phyloP scores from a whole-genome alignment of 306 rosid genomes.

The Luffa aegyptiaca region DNA sequence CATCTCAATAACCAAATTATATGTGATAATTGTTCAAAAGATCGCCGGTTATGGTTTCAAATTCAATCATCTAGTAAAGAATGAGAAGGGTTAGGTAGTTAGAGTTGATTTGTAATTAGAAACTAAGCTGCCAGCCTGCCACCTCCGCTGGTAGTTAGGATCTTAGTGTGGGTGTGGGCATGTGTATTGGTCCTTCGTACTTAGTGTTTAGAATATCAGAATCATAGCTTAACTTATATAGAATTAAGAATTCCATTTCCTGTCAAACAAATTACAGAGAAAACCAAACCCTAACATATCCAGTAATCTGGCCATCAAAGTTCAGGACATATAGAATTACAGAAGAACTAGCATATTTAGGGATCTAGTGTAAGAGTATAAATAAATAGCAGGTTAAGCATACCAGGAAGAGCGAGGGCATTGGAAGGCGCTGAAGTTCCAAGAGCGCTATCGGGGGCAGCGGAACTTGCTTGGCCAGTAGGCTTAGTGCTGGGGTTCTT shows the following conservation, averaged over 20 bases:
- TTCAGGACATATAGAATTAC: background rate
- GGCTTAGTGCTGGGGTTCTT: conserved; percentile 32
- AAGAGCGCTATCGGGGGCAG: conserved; percentile 20
- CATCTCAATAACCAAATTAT: background rate
- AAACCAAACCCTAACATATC: background rate
- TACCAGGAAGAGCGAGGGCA: conserved; percentile 78
- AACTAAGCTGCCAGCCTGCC: background rate
- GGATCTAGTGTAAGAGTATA: background rate
- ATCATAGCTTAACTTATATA: background rate
- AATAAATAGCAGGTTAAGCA: background rate
- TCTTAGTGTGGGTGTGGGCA: background rate
- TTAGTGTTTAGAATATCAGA: background rate
- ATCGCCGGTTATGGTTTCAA: background rate
- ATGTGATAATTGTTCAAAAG: background rate
- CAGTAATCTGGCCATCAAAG: background rate
- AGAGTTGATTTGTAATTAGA: background rate
- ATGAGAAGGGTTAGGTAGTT: background rate
- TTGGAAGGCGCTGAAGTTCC: conserved; percentile 45
- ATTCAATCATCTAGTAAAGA: background rate
- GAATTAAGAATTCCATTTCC: background rate
- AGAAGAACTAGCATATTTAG: background rate
- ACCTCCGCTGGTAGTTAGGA: background rate
- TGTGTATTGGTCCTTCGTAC: background rate
- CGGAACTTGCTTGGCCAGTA: conserved; percentile 25
- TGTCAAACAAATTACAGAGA: background rate